These are phyloP conservation scores for Plasmodium chabaudi DNA, from an alignment of 169 alveolate genomes.

Conservation along the genomic window DNA sequence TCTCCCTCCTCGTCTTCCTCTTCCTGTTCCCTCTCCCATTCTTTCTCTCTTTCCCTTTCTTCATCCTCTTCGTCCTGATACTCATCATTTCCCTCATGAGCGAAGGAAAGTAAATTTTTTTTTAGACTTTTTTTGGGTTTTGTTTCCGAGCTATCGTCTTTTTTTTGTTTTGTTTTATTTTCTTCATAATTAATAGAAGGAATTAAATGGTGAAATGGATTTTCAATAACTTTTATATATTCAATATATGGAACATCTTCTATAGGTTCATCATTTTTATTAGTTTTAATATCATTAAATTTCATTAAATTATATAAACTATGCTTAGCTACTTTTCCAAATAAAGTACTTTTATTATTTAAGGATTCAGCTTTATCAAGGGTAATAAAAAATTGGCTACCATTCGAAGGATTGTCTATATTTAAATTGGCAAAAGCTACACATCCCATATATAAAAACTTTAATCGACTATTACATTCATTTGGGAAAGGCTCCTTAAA, in stretches of 20 bases:
- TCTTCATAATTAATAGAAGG: slow-evolving; percentile 65
- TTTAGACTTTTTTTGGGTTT: slow-evolving; percentile 21
- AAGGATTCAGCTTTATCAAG: slow-evolving; percentile 91
- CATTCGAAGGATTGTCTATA: slow-evolving; percentile 79
- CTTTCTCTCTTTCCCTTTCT: neutral
- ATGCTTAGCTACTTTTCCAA: slow-evolving; percentile 92
- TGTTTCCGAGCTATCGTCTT: neutral
- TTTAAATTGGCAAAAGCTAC: slow-evolving; percentile 42
- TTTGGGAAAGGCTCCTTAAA: slow-evolving; percentile 95
- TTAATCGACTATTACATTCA: slow-evolving; percentile 92
- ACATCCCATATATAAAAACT: slow-evolving; percentile 86
- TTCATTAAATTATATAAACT: slow-evolving; percentile 83
- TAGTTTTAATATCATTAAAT: slow-evolving; percentile 79
- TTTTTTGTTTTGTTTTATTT: neutral
- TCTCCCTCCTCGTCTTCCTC: neutral
- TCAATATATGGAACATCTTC: slow-evolving; percentile 52
- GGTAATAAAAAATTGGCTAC: slow-evolving; percentile 93
- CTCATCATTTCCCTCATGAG: neutral
- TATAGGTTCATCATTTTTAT: slow-evolving; percentile 80
- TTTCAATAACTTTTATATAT: slow-evolving; percentile 77
- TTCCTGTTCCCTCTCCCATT: neutral
- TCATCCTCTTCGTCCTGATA: neutral
- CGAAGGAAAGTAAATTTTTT: slow-evolving; percentile 79
- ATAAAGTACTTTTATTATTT: slow-evolving; percentile 92
- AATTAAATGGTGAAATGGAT: slow-evolving; percentile 83